Evolutionary conservation across 768 basidiomycete genomes (phyloP).

Genomic region (Phanerodontia chrysosporium): DNA sequence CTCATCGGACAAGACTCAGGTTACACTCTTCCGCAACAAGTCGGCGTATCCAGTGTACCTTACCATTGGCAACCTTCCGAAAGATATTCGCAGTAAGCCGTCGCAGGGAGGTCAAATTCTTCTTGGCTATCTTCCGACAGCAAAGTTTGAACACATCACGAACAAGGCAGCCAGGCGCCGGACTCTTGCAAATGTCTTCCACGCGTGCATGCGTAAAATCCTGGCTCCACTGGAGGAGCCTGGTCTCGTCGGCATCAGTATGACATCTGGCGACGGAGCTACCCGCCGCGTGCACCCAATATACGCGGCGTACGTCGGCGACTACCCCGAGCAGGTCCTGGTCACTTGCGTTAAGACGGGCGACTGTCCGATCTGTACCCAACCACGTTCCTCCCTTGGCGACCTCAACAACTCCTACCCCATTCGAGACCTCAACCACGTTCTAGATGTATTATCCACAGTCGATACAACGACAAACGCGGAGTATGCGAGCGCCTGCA

Average conservation of each 20-base stretch:
- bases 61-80: conserved; percentile 11
- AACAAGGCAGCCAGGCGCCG: background rate
- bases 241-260: conserved; percentile 14
- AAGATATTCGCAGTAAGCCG: conserved; percentile 15
- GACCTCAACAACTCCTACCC: background rate
- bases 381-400: background rate
- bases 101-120: conserved; percentile 14
- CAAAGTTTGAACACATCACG: conserved; percentile 11
- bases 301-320: conserved; percentile 13
- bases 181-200: conserved; percentile 11
- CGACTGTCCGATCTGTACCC: background rate
- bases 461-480: background rate
- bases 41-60: conserved; percentile 15
- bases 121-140: conserved; percentile 18
- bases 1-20: conserved; percentile 12
- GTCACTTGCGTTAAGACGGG: background rate
- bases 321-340: conserved; percentile 8
- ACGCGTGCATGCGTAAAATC: conserved; percentile 6
- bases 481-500: conserved; percentile 1
- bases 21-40: conserved; percentile 8
- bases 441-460: background rate
- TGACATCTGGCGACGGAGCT: conserved; percentile 18
- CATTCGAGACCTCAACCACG: background rate
- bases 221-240: background rate
- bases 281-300: conserved; percentile 18